Percentiles rank a stretch among this genome's conserved stretches.
Conservation (phyloP, 2,329 filamentous ascomycete species). For the Torrubiellomyces zombiae region DNA sequence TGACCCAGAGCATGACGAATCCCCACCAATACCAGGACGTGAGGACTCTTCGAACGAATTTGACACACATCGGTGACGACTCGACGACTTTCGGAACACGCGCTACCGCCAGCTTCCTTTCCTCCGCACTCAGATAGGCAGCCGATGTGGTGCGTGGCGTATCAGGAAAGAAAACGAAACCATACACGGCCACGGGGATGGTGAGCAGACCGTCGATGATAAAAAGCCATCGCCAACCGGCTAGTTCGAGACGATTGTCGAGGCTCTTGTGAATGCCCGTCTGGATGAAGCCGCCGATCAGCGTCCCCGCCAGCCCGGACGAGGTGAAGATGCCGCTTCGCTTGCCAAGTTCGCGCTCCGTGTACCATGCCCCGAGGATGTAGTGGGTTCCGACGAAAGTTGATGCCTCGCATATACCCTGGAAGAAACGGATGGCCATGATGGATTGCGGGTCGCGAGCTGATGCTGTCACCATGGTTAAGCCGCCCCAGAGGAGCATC, state of each 20-base stretch:
- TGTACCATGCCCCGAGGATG: conserved; percentile 39
- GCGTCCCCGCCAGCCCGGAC: conserved; percentile 39
- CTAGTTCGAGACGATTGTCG: conserved; percentile 32
- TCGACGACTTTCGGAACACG: conserved; percentile 21
- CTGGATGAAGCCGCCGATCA: conserved; percentile 36
- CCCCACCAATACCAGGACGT: conserved; percentile 49
- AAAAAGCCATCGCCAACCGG: conserved; percentile 55
- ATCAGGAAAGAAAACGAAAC: conserved; percentile 19
- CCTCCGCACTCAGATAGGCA: conserved; percentile 26
- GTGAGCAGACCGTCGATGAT: conserved; percentile 47
- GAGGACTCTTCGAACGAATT: conserved; percentile 38
- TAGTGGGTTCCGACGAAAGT: conserved; percentile 25
- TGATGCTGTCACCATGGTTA: conserved; percentile 40
- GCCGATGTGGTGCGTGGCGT: conserved; percentile 29
- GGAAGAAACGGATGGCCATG: conserved; percentile 23
- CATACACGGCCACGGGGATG: conserved; percentile 17
- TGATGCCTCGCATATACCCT: conserved; percentile 20
- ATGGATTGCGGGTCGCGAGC: conserved; percentile 19
- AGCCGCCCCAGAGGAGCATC: conserved; percentile 45
- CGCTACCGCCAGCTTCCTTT: conserved; percentile 23
- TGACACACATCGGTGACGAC: conserved; percentile 26
- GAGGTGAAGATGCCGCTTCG: conserved; percentile 46
- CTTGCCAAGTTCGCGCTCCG: conserved; percentile 41
- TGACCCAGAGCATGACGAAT: conserved; percentile 50
- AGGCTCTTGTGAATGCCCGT: conserved; percentile 38